Evolutionary conservation across 306 rosid genomes (phyloP).

Genomic region (Datisca glomerata): DNA sequence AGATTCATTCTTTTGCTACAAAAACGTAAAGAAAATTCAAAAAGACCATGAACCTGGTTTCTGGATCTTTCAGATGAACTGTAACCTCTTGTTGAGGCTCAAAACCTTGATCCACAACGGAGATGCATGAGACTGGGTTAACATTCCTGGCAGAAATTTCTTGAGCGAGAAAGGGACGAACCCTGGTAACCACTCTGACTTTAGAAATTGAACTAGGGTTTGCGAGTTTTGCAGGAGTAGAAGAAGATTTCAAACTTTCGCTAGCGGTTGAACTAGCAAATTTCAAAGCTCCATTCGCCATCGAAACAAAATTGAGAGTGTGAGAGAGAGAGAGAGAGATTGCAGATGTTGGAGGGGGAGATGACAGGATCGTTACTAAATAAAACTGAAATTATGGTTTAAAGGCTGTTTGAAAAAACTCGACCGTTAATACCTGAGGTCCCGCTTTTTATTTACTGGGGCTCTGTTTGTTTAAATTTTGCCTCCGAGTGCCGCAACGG

Average conservation of each 20-base stretch:
- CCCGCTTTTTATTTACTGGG: neutral
- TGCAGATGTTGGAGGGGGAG: neutral
- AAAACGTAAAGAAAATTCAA: neutral
- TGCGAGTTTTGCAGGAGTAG: constrained; percentile 21
- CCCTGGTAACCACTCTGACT: constrained; percentile 71
- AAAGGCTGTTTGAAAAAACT: no score
- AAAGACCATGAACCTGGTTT: constrained; percentile 42
- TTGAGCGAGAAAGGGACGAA: constrained; percentile 66
- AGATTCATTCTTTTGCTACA: neutral
- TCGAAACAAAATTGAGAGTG: neutral
- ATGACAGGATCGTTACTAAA: neutral
- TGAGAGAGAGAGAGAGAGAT: neutral
- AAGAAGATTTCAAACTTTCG: constrained; percentile 11
- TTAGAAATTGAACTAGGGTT: constrained; percentile 33
- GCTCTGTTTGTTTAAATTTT: neutral
- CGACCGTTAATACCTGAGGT: neutral
- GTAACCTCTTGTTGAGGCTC: constrained; percentile 30
- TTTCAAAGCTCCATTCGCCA: neutral
- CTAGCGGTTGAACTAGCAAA: constrained; percentile 24
- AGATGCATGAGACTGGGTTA: constrained; percentile 34
- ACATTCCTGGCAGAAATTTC: constrained; percentile 25
- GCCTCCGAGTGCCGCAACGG: neutral
- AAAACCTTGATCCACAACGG: constrained; percentile 32
- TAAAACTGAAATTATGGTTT: neutral
- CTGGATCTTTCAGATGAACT: constrained; percentile 64